Evolutionary conservation across 1,284 basidiomycete genomes (phyloP).

Genomic region (Papiliotrema nemorosa): DNA sequence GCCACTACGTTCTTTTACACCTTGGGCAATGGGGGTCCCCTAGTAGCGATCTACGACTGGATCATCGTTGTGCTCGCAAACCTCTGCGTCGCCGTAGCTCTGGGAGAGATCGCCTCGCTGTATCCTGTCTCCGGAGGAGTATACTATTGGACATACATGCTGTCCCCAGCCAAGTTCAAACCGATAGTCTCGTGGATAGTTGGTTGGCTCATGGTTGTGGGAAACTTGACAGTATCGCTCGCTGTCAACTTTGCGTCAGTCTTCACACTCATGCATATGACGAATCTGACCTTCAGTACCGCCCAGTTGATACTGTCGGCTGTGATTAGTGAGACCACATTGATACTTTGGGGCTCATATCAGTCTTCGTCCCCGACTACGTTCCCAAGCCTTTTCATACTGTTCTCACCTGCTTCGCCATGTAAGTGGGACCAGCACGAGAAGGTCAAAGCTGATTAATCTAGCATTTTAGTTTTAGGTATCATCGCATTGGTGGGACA

Average conservation of each 20-base stretch:
- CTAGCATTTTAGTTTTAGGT: not conserved
- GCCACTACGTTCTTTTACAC: constrained; percentile 16
- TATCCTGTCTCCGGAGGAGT: constrained; percentile 50
- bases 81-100: constrained; percentile 48
- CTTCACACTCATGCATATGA: not conserved
- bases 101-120: constrained; percentile 50
- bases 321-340: constrained; percentile 13
- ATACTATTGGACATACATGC: constrained; percentile 50
- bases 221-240: constrained; percentile 50
- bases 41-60: constrained; percentile 45
- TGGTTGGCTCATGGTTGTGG: constrained; percentile 50
- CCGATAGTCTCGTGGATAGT: constrained; percentile 48
- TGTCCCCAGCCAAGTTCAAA: constrained; percentile 39
- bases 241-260: constrained; percentile 49
- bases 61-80: constrained; percentile 49
- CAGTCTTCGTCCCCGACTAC: constrained; percentile 28
- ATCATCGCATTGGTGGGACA: not conserved
- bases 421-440: too few species aligned
- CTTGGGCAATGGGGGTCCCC: constrained; percentile 31
- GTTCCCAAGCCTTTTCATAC: constrained; percentile 31
- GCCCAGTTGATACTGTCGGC: constrained; percentile 46
- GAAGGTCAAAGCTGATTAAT: too few species aligned
- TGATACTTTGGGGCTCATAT: not conserved
- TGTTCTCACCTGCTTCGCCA: constrained; percentile 22
- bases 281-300: constrained; percentile 22